Evolutionary conservation across 2,329 filamentous ascomycete genomes (phyloP), one percentile per base, ranked within the genome.

Genomic region (Trichocomaceae sp.): DNA sequence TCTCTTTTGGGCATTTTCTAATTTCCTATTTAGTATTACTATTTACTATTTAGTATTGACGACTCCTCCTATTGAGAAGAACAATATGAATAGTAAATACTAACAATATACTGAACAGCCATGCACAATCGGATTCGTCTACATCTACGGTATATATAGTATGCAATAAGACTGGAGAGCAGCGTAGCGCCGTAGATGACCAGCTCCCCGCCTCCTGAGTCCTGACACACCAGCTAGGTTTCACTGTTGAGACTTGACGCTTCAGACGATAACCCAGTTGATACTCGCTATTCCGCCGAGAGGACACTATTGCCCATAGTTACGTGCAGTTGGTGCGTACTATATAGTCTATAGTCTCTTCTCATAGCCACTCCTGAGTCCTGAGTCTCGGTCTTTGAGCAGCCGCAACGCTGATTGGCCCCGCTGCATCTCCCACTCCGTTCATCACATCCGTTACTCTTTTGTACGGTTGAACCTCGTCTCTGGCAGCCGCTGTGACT

Each of bases 381-480:
- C n/a, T n/a, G n/a, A n/a, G 15, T 31, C 50, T 39, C 2, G 4
- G 4, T 26, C 23, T 26, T 8, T 44, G 33, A 26, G 22, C 47
- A 55, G 41, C 54, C 55, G 47, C 55, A 45, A 50, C 48, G 42
- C 42, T 57, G 56, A 57, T 57, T 57, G 56, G 56, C 52, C 47
- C 52, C 52, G 55, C 55, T 50, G 54, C 54, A 55, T 47, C 41
- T 52, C 31, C 46, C 39, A 54, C 45, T 35, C 52, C 23, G 26
- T 31, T 23, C 33, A 45, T 53, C 54, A 52, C 54, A 17, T 53
- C 50, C 50, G 19, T 13, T 31, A 10, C 39, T 26, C n/a, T n/a
- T n/a, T n/a, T 33, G 15, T 3, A 26, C n/a, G n/a, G n/a, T n/a
- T n/a, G n/a, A 44, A 33, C 47, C 35, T 39, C 35, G 35, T 39